Percentiles rank a stretch among this genome's conserved stretches.
Conservation (phyloP, 2,329 filamentous ascomycete genomes). For the Colletotrichum cereale region DNA sequence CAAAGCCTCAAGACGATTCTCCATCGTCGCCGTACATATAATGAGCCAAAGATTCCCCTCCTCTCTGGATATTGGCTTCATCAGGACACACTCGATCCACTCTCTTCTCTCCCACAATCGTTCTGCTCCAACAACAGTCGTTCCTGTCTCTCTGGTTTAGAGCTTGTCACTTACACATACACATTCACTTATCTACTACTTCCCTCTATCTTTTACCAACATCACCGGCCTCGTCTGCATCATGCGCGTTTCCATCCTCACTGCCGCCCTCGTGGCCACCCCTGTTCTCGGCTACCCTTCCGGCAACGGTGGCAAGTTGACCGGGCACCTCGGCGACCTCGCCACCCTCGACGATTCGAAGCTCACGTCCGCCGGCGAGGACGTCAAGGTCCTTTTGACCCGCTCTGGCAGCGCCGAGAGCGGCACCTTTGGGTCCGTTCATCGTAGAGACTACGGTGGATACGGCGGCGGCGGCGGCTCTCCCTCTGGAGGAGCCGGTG, state of each 20-base stretch:
- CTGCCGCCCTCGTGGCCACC: slow-evolving; percentile 32
- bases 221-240: slow-evolving; percentile 42
- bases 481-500: slow-evolving; percentile 18
- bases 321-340: slow-evolving; percentile 54
- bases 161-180: background rate
- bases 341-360: slow-evolving; percentile 45
- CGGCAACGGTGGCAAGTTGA: background rate
- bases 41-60: slow-evolving; percentile 4
- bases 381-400: slow-evolving; percentile 53
- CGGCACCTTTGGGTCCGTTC: background rate
- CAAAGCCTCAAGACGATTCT: background rate
- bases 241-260: slow-evolving; percentile 32
- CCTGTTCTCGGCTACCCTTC: slow-evolving; percentile 37
- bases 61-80: background rate
- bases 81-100: slow-evolving; percentile 9
- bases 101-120: background rate
- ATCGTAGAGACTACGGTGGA: slow-evolving; percentile 5
- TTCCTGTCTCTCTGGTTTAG: slow-evolving; percentile 13
- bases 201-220: background rate
- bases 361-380: slow-evolving; percentile 49
- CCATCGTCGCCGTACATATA: slow-evolving; percentile 18
- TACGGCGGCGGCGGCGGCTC: background rate
- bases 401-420: slow-evolving; percentile 46
- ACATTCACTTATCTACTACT: background rate
- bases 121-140: slow-evolving; percentile 10